Evolutionary conservation across 495 filamentous ascomycete species (phyloP).

Genomic region (Xylaria scruposa): DNA sequence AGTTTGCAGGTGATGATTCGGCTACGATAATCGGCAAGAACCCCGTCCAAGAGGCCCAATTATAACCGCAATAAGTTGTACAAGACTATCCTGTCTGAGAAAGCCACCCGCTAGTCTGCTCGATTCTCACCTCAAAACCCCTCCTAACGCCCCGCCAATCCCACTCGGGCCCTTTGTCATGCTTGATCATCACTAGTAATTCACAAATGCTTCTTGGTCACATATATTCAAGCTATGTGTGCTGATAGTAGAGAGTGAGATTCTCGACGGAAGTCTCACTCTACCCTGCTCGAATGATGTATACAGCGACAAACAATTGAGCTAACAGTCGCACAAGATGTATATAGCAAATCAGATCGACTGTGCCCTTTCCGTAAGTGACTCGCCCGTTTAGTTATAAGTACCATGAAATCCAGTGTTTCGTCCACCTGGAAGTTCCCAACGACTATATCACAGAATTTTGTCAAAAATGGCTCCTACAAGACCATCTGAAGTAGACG

Average conservation of each 20-base stretch:
- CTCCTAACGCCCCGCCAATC: conserved; percentile 1
- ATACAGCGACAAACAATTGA: neutral
- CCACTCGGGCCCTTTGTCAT: conserved; percentile 21
- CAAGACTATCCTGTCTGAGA: conserved; percentile 10
- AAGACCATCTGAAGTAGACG: conserved; percentile 45
- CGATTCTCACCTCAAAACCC: neutral
- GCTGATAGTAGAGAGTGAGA: neutral
- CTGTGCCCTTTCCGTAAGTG: neutral
- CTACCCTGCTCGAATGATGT: neutral
- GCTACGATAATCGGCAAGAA: conserved; percentile 13
- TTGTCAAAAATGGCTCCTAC: neutral
- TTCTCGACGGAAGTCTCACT: neutral
- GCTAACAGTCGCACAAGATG: neutral
- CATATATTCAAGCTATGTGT: conserved; percentile 8
- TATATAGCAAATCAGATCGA: neutral
- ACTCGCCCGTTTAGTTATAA: neutral
- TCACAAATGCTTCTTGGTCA: conserved; percentile 15
- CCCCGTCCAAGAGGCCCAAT: conserved; percentile 13
- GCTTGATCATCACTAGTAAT: conserved; percentile 25
- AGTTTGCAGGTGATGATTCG: neutral
- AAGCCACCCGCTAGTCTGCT: neutral
- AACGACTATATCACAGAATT: neutral
- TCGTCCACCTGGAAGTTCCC: neutral
- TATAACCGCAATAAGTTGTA: conserved; percentile 5
- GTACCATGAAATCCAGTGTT: neutral